phyloP scores from a whole-genome alignment of 208 protist species.

The Wallacemonas sp. region DNA sequence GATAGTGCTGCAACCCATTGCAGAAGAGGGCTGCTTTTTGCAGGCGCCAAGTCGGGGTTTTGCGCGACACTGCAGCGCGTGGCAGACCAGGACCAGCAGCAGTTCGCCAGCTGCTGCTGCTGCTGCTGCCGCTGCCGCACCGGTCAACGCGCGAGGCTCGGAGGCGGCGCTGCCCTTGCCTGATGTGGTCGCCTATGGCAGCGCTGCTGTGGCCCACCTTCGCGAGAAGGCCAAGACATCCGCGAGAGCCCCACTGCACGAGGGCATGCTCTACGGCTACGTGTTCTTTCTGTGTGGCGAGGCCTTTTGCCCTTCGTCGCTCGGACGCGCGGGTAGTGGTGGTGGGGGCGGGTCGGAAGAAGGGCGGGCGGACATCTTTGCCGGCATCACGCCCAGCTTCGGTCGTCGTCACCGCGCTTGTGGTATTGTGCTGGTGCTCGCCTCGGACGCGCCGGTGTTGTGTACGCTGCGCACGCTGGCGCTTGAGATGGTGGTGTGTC shows the following conservation, averaged over 20 bases:
- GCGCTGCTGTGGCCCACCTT: neutral
- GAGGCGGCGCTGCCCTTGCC: slow-evolving; percentile 15
- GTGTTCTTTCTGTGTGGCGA: slow-evolving; percentile 13
- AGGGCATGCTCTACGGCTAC: slow-evolving; percentile 28
- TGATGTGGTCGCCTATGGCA: slow-evolving; percentile 41
- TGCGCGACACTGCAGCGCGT: slow-evolving; percentile 24
- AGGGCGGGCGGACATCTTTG: slow-evolving; percentile 16
- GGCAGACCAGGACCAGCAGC: too few relatives aligned
- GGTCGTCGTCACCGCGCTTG: slow-evolving; percentile 5
- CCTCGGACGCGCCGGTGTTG: slow-evolving; percentile 52
- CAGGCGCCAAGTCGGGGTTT: slow-evolving; percentile 50
- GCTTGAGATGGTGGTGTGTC: slow-evolving; percentile 34
- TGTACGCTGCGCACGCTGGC: slow-evolving; percentile 57
- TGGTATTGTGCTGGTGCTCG: slow-evolving; percentile 42
- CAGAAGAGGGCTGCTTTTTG: slow-evolving; percentile 67
- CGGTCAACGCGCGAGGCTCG: too few relatives aligned
- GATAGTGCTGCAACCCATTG: slow-evolving; percentile 38
- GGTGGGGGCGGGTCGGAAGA: neutral
- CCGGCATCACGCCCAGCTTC: neutral
- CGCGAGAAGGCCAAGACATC: neutral
- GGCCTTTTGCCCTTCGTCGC: slow-evolving; percentile 5
- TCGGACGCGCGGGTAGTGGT: too few relatives aligned
- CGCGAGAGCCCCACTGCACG: slow-evolving; percentile 1
- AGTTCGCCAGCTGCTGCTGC: too few relatives aligned
- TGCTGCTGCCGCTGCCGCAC: too few relatives aligned